Evolutionary conservation across 495 filamentous ascomycete genomes (phyloP).

Genomic region (Penicillium parvum): DNA sequence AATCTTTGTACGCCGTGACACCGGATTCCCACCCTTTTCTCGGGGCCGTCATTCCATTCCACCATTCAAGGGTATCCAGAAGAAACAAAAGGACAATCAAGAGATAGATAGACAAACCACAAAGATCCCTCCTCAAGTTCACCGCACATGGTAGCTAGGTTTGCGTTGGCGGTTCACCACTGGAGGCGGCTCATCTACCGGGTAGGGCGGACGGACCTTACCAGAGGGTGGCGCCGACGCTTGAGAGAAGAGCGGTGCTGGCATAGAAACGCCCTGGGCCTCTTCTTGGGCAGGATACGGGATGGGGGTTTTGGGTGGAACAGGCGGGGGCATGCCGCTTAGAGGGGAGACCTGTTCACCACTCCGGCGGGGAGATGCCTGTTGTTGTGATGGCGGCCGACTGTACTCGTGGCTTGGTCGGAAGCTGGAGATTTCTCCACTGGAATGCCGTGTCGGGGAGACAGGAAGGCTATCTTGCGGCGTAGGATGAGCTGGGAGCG

Average conservation of each 20-base stretch:
- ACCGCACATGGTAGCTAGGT: constrained; percentile 65
- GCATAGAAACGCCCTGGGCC: constrained; percentile 32
- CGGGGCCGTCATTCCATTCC: constrained; percentile 3
- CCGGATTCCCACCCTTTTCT: constrained; percentile 6
- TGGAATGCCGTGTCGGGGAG: constrained; percentile 35
- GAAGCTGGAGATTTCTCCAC: constrained; percentile 30
- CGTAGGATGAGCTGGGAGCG: constrained; percentile 32
- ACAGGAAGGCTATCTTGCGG: constrained; percentile 25
- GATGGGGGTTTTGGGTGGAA: constrained; percentile 83
- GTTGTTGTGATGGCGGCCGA: constrained; percentile 34
- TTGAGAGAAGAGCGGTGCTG: constrained; percentile 25
- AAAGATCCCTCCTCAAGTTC: constrained; percentile 14
- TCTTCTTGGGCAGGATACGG: constrained; percentile 42
- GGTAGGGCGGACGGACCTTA: constrained; percentile 63
- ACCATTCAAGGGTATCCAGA: constrained; percentile 28
- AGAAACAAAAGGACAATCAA: constrained; percentile 13
- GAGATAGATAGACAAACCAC: neutral
- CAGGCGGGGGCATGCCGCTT: constrained; percentile 61
- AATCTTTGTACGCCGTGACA: constrained; percentile 17
- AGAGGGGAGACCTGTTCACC: constrained; percentile 35
- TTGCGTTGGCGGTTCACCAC: constrained; percentile 80
- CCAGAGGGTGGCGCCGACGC: constrained; percentile 16
- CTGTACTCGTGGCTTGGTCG: constrained; percentile 34
- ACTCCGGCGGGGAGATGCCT: constrained; percentile 42
- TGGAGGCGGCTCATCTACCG: constrained; percentile 77